These are phyloP conservation scores for Solanum tarijense DNA, from an alignment of 257 asterid species.

Conservation along the genomic window DNA sequence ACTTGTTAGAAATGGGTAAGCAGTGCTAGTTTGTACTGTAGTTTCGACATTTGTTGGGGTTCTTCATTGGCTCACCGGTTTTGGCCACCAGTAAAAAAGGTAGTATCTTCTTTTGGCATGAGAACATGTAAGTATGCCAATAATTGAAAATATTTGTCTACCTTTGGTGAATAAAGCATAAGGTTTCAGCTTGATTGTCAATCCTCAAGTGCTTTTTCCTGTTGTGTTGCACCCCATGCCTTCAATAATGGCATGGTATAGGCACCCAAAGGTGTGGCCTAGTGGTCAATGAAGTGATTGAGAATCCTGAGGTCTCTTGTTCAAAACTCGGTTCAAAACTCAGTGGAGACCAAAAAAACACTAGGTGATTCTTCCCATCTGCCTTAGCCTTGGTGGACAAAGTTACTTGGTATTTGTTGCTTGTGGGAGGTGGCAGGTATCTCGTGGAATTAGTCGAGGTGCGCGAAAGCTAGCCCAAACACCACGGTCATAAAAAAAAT, in stretches of 20 bases:
- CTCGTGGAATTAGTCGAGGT: not conserved
- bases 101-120: not conserved
- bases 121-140: not conserved
- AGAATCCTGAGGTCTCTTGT: not conserved
- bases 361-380: not conserved
- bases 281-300: not conserved
- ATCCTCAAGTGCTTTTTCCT: not conserved
- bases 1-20: not conserved
- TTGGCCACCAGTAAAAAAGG: not conserved
- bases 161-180: not conserved
- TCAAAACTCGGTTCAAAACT: no score
- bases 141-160: not conserved
- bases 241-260: not conserved
- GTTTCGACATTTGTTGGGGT: not conserved
- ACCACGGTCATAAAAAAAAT: not conserved
- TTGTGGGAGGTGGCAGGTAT: not conserved
- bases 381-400: not conserved
- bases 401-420: not conserved
- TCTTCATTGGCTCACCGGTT: not conserved
- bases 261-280: not conserved
- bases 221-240: not conserved
- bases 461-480: not conserved
- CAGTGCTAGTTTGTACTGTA: not conserved
- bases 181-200: not conserved
- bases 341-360: not conserved